Evolutionary conservation across 192 early-diverging fungal species (phyloP), one percentile per base, ranked within the genome.

Genomic region (Coemansia sp.): DNA sequence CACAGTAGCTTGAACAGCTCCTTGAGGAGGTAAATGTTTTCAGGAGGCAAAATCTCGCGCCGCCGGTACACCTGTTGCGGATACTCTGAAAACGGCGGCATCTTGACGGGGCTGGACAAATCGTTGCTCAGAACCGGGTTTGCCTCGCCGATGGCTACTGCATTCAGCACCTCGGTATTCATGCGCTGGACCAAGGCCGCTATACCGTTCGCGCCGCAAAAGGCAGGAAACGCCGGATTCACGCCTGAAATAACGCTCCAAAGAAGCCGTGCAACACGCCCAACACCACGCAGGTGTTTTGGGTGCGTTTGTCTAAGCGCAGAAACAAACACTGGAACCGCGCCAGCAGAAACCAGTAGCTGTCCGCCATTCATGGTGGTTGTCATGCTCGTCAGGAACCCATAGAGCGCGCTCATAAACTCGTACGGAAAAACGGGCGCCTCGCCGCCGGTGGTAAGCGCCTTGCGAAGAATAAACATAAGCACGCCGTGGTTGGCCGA

Each of bases 401-500:
- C 82, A 64, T 92, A 92, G 15, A 96, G 69, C 8, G 93, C 90
- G 46, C 97, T 96, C 62, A 92, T 77, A 70, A 89, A 97, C 52
- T 94, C 92, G 64, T 72, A 75, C 15, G 70, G 64, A 23, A 46
- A 73, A 12, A 59, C 68, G 2, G 75, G 72, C 37, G 64, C 52
- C 28, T 75, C 72, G 23, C 86, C 81, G 25, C 87, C 35, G 31
- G 78, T 70, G 5, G 82, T 58, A 30, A 93, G 86, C 26, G 93
- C 84, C 62, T 88, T 88, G 60, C 93, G 87, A 35, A 98, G 66
- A 6, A 91, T 83, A 60, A 87, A 90, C 79, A 98, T 89, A 15
- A 98, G 79, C 29, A 90, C 86, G 25, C 97, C 97, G 63, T 98
- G 94, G 64, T 94, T 96, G 4, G 94, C 94, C 2, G 93, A 92